Base-by-base conservation (phyloP, 1,139 yeast genomes). In the Suzukiozyma palmioleophila region DNA sequence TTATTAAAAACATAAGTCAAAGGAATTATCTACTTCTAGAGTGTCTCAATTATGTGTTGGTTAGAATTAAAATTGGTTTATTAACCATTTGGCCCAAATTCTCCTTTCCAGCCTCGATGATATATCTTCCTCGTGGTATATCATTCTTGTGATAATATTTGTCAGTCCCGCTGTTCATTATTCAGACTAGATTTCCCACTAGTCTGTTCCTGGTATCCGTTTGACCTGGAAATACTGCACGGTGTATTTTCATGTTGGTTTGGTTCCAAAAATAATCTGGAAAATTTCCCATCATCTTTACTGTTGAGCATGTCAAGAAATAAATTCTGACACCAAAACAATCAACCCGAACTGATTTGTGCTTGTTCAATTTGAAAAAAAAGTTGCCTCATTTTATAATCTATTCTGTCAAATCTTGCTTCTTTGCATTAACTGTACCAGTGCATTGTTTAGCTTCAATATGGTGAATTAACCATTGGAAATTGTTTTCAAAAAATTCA, bases 391-490 rank as follows among this genome's bases (percentile, higher is more conserved):
- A n/a, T n/a, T n/a, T n/a, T n/a, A 18, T 5, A 7, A 18, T 18
- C 16, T 28, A 28, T 28, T 28, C 31, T 28, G 31, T n/a, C 14
- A 28, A 28, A 13, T 28, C 31, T 8, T 28, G 31, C 9, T 28
- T 12, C 14, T 28, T 28, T 5, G 36, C 36, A 26, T 8, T 33
- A 27, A 69, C 71, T 42, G 70, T 62, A 12, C 73, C 75, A 32
- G 61, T 61, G 57, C 81, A 77, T 32, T 57, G 54, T 33, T 72
- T 72, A 11, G 60, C 59, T 47, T 69, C 75, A 40, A 77, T 71
- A 53, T 77, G 83, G 22, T 56, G 56, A 38, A 64, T 73, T 34
- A 77, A 57, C 83, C 83, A 77, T 26, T 64, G 64, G 31, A 59
- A 50, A 49, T 76, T 76, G 45, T 65, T 70, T 33, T 65, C 64